Evolutionary conservation across 2,329 filamentous ascomycete species (phyloP).

Genomic region (Fusarium pseudocircinatum): DNA sequence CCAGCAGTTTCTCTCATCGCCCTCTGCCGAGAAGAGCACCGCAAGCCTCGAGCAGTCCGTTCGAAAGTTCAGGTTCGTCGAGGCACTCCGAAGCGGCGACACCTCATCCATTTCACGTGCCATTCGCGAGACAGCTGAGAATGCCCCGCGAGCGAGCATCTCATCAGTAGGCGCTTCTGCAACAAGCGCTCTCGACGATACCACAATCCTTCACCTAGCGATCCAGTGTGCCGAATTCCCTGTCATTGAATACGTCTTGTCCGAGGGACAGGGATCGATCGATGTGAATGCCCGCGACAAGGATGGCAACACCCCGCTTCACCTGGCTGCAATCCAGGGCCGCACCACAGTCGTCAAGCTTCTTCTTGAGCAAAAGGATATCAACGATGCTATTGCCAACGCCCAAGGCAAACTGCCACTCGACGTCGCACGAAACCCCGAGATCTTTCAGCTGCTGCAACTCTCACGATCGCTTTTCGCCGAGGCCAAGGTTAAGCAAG

Average conservation of each 20-base stretch:
- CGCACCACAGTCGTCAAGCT: conserved; percentile 83
- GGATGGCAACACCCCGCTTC: conserved; percentile 93
- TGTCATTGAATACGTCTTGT: conserved; percentile 94
- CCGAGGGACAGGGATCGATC: conserved; percentile 71
- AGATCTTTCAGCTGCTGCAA: conserved; percentile 96
- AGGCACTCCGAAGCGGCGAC: conserved; percentile 89
- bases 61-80: conserved; percentile 92
- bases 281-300: conserved; percentile 92
- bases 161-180: conserved; percentile 59
- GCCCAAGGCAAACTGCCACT: conserved; percentile 85
- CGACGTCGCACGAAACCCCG: conserved; percentile 88
- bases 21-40: conserved; percentile 53
- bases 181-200: conserved; percentile 73
- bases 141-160: conserved; percentile 64
- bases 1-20: conserved; percentile 42
- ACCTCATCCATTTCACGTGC: conserved; percentile 89
- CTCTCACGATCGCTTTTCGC: conserved; percentile 89
- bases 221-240: conserved; percentile 94
- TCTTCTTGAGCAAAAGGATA: conserved; percentile 80
- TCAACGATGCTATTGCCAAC: conserved; percentile 91
- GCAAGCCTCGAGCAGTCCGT: conserved; percentile 89
- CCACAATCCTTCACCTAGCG: conserved; percentile 89
- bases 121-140: conserved; percentile 72
- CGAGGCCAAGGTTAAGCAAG: conserved; percentile 83
- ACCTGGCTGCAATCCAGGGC: conserved; percentile 86